A percentile compares a stretch with the other conserved stretches of the same genome.
These are phyloP conservation scores for Mrakiaceae sp. DNA, from an alignment of 1,284 basidiomycete genomes.

Conservation along the genomic window DNA sequence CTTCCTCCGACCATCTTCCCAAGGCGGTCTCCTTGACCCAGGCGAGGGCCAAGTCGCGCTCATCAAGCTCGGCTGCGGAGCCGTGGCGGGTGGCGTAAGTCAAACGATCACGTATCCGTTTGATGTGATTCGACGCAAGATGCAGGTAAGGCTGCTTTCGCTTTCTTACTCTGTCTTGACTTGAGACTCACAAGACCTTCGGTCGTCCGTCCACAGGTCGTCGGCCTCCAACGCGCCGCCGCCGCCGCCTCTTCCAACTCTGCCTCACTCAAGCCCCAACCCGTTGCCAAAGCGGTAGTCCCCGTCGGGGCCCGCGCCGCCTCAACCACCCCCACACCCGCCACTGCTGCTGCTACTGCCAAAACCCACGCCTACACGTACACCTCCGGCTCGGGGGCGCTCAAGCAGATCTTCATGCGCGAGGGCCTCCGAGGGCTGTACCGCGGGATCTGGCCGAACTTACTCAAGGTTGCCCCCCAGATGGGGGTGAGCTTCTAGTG, in stretches of 20 bases:
- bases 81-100: slow-evolving; percentile 53
- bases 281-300: not conserved
- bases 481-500: slow-evolving; percentile 14
- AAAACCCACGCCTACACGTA: slow-evolving; percentile 6
- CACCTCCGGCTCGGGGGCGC: slow-evolving; percentile 11
- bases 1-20: slow-evolving; percentile 18
- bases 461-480: slow-evolving; percentile 15
- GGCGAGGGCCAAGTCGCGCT: slow-evolving; percentile 19
- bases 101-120: slow-evolving; percentile 93
- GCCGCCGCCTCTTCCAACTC: not conserved
- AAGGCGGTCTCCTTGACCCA: slow-evolving; percentile 19
- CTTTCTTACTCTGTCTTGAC: slow-evolving; percentile 12
- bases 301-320: not conserved
- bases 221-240: slow-evolving; percentile 5
- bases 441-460: slow-evolving; percentile 13
- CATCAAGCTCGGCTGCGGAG: slow-evolving; percentile 39
- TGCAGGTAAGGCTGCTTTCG: slow-evolving; percentile 56
- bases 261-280: not conserved
- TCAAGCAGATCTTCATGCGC: slow-evolving; percentile 12
- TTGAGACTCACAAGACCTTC: slow-evolving; percentile 10
- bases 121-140: slow-evolving; percentile 84
- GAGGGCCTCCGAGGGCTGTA: slow-evolving; percentile 15
- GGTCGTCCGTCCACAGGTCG: not conserved
- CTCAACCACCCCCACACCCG: not conserved
- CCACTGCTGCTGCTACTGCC: not conserved